Base-by-base conservation (phyloP, 2,329 filamentous ascomycete species). In the Salinomyces thailandicus region DNA sequence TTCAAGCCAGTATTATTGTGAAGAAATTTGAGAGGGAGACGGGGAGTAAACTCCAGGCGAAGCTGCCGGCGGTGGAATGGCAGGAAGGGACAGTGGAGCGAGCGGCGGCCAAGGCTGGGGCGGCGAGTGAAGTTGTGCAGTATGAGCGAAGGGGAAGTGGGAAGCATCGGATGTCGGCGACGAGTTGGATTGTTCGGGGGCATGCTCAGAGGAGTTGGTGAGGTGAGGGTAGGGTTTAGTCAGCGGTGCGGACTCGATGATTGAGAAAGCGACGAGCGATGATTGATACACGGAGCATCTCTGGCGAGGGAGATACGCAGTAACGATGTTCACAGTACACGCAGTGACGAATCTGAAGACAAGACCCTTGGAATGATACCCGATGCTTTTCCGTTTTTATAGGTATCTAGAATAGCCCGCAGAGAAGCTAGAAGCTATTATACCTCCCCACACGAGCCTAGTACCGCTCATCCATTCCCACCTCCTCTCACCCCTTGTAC, bases 1-100 rank as follows among this genome's bases (percentile, higher is more conserved):
- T 64, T 20, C 56, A 55, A 33, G 57, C 56, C 31, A 61, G 62
- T 24, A 58, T 64, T 5, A 58, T 60, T 50, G 50, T 53, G 8
- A 55, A 51, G 39, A 54, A 56, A 33, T 36, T 43, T 7, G 46
- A 50, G 22, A 33, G 29, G 4, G 47, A 48, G 17, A 38, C 32
- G 3, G 43, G 34, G 6, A 20, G 36, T 2, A 18, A 6, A 6
- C 11, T 33, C 6, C 15, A 15, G 18, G 31, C 15, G 8, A 11
- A 17, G 14, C 17, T 33, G 7, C 31, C 31, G 18, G 9, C 15
- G 9, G 18, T 33, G 15, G 31, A 33, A 11, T 33, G 31, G 31
- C 31, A 18, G 17, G 9, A 11, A 9, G 31, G 14, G 11, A 30
- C 11, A 8, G 27, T 16, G 8, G 11, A 13, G 11, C 8, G 15